Percentiles rank a stretch among this genome's conserved stretches.
Conservation (phyloP, 2,329 filamentous ascomycete species). For the Neurospora sp. region DNA sequence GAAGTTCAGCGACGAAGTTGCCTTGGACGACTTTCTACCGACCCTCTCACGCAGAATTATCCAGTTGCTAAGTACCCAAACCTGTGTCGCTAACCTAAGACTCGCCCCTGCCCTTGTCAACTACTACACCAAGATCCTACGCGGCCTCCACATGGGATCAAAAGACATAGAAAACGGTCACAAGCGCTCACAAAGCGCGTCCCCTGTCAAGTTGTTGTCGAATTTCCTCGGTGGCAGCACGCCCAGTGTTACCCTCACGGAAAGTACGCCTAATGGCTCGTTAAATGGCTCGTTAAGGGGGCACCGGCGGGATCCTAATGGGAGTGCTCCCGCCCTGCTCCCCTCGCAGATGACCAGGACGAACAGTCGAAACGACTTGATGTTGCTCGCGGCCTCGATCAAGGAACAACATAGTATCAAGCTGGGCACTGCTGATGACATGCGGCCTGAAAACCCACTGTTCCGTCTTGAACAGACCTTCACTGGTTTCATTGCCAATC, state of each 20-base stretch:
- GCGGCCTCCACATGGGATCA: constrained; percentile 53
- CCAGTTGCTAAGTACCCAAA: constrained; percentile 61
- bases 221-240: constrained; percentile 57
- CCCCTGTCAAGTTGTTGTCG: constrained; percentile 84
- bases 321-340: constrained; percentile 27
- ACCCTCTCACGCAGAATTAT: constrained; percentile 66
- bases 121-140: constrained; percentile 68
- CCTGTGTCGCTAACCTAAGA: constrained; percentile 53
- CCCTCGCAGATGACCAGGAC: constrained; percentile 30
- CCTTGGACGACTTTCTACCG: constrained; percentile 60
- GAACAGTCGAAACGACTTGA: constrained; percentile 35
- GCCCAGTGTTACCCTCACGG: constrained; percentile 28
- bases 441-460: constrained; percentile 51
- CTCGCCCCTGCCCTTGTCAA: constrained; percentile 61
- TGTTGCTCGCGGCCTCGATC: constrained; percentile 44
- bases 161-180: constrained; percentile 43
- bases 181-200: constrained; percentile 58
- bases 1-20: constrained; percentile 64
- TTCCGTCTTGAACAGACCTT: constrained; percentile 76
- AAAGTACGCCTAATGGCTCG: constrained; percentile 21
- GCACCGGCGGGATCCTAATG: constrained; percentile 29
- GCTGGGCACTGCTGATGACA: constrained; percentile 35
- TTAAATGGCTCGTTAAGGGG: constrained; percentile 27
- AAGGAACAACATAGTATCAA: constrained; percentile 36
- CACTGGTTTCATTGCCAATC: constrained; percentile 67